These are phyloP conservation scores for Leccinum boreale DNA, from an alignment of 768 basidiomycete genomes.

Conservation along the genomic window DNA sequence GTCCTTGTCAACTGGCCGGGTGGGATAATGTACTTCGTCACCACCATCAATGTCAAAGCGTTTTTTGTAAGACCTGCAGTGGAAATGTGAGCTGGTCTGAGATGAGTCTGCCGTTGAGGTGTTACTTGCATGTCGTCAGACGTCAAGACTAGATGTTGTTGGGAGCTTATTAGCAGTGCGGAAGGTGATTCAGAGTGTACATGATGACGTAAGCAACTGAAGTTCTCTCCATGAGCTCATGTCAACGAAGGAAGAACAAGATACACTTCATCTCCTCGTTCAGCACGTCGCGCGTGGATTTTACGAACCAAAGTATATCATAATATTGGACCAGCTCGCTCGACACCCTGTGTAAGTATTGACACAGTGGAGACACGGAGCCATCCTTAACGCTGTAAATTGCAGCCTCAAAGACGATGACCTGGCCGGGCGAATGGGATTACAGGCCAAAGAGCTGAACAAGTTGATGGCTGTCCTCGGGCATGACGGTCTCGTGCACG, in stretches of 20 bases:
- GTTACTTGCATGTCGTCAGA: conserved; percentile 24
- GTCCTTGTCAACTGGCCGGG: conserved; percentile 97
- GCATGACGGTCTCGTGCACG: conserved; percentile 72
- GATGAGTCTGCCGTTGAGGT: not conserved
- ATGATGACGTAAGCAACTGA: not conserved
- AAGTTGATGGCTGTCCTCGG: conserved; percentile 83
- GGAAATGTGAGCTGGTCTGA: conserved; percentile 7
- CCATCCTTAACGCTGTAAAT: not conserved
- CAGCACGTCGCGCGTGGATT: conserved; percentile 92
- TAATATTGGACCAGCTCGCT: conserved; percentile 92
- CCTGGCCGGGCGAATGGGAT: conserved; percentile 83
- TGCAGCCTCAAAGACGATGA: conserved; percentile 90
- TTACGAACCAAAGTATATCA: conserved; percentile 89
- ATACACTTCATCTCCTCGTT: conserved; percentile 80
- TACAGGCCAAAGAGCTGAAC: conserved; percentile 86
- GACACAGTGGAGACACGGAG: conserved; percentile 14
- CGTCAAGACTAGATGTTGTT: too few species aligned
- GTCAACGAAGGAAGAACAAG: conserved; percentile 77
- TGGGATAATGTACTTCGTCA: conserved; percentile 87
- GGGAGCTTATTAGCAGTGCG: too few species aligned
- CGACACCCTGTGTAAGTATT: conserved; percentile 91
- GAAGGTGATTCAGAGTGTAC: too few species aligned
- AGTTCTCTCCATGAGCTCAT: conserved; percentile 31
- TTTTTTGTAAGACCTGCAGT: conserved; percentile 31
- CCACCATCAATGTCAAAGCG: conserved; percentile 67